Base-by-base conservation (phyloP, 441 rosid genomes). In the Euphorbia schlechtendalii region DNA sequence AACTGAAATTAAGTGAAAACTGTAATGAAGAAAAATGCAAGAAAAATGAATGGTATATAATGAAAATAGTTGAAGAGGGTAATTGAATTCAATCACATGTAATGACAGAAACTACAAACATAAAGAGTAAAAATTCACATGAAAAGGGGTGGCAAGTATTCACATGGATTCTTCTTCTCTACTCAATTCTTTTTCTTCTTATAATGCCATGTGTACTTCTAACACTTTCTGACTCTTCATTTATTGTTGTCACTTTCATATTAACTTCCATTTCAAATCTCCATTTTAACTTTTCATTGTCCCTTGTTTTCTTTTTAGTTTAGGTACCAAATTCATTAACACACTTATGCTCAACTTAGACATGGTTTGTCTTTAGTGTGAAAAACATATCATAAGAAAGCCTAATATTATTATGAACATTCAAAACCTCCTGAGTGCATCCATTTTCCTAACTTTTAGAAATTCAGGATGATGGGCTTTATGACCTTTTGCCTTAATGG, bases 31-130 rank as follows among this genome's bases (percentile, higher is more conserved):
- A 8, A 40, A 40, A 40, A 40, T 32, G 45, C 4, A 40, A 12
- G 13, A 9, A 36, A 36, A 36, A 3, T 36, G 40, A 36, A 36
- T 36, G 4, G 9, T 40, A 8, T 40, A 40, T 40, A 40, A 40
- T 3, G 45, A 12, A 40, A 40, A 40, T 40, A 12, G 45, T 3
- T 1, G 36, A 9, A 20, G 52, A 1, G 8, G 22, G 12, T 6
- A 40, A 61, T 61, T 68, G 36, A 68, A 61, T 59, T 53, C 49
- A 2, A 24, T 68, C 71, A 68, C 71, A 67, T 48, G 65, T 28
- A 49, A 68, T 49, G 71, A 22, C 54, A 60, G 43, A 25, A 40
- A 20, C 9, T n/a, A n/a, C n/a, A n/a, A n/a, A n/a, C n/a, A n/a
- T n/a, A n/a, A n/a, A 21, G 32, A 30, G 9, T 1, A 9, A 40